phyloP scores from a whole-genome alignment of 257 asterid species.

The Primulina huaijiensis region DNA sequence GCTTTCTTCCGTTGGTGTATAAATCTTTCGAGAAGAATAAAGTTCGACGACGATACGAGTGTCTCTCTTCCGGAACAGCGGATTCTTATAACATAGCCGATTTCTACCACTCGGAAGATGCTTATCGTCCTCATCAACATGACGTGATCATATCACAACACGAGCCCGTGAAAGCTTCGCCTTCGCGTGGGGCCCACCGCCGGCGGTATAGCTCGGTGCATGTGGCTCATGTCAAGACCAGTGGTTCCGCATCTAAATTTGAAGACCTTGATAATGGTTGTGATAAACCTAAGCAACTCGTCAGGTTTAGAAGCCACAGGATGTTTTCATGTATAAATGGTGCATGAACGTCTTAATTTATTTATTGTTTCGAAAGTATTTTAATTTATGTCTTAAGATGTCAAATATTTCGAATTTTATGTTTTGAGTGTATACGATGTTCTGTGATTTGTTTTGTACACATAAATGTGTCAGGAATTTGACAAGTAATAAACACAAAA shows the following conservation, averaged over 20 bases:
- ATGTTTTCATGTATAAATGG: conserved; percentile 59
- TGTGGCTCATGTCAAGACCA: conserved; percentile 9
- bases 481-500: too few species aligned
- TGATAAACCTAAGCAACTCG: conserved; percentile 40
- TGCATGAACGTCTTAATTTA: conserved; percentile 24
- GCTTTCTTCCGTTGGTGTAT: conserved; percentile 65
- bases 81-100: conserved; percentile 40
- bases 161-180: conserved; percentile 14
- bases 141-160: neutral
- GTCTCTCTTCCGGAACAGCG: conserved; percentile 45
- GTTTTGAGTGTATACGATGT: too few species aligned
- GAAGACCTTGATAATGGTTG: neutral
- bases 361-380: neutral
- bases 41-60: conserved; percentile 51
- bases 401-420: too few species aligned
- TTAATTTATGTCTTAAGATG: neutral
- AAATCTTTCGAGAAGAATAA: conserved; percentile 50
- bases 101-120: conserved; percentile 31
- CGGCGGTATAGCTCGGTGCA: conserved; percentile 45
- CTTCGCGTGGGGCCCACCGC: conserved; percentile 27
- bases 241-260: neutral
- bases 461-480: too few species aligned
- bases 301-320: conserved; percentile 50
- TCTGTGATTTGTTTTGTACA: neutral
- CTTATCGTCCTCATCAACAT: conserved; percentile 10